Percentiles rank a stretch among this genome's conserved stretches.
These are phyloP conservation scores for Monosporozyma aquatica DNA, from an alignment of 805 yeast genomes.

Conservation along the genomic window DNA sequence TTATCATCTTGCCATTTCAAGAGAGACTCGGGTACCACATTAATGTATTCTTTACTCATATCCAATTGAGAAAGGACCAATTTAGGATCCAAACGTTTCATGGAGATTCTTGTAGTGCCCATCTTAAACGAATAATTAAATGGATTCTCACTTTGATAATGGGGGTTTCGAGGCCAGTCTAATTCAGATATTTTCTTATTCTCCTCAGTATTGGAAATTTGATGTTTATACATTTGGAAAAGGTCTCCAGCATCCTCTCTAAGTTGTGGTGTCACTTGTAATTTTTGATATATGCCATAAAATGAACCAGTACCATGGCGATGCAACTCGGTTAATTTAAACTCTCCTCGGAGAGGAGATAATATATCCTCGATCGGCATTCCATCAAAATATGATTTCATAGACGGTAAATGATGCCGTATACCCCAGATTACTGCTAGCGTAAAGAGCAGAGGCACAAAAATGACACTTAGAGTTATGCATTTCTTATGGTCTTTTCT, in stretches of 20 bases:
- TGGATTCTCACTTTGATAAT: slow-evolving; percentile 20
- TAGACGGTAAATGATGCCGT: neutral
- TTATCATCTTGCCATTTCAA: slow-evolving; percentile 28
- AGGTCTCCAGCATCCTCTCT: slow-evolving; percentile 12
- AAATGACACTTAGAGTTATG: too few relatives aligned
- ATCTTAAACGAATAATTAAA: slow-evolving; percentile 17
- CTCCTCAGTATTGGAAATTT: neutral
- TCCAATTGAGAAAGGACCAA: slow-evolving; percentile 56
- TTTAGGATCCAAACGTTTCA: slow-evolving; percentile 45
- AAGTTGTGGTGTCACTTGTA: slow-evolving; percentile 16
- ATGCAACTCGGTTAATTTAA: slow-evolving; percentile 18
- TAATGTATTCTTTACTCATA: neutral
- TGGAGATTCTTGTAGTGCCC: slow-evolving; percentile 7
- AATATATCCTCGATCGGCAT: neutral
- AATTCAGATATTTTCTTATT: too few relatives aligned
- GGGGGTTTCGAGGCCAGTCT: slow-evolving; percentile 16
- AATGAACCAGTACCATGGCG: slow-evolving; percentile 18
- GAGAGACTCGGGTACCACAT: neutral
- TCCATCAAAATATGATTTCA: neutral
- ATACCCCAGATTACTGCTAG: neutral
- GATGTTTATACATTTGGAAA: slow-evolving; percentile 8
- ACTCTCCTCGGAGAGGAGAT: slow-evolving; percentile 1
- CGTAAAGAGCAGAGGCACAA: neutral
- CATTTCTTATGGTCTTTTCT: neutral
- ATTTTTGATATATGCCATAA: slow-evolving; percentile 11